These are phyloP conservation scores for Sideroxylon spinosum DNA, from an alignment of 179 eudicot species.

Conservation along the genomic window DNA sequence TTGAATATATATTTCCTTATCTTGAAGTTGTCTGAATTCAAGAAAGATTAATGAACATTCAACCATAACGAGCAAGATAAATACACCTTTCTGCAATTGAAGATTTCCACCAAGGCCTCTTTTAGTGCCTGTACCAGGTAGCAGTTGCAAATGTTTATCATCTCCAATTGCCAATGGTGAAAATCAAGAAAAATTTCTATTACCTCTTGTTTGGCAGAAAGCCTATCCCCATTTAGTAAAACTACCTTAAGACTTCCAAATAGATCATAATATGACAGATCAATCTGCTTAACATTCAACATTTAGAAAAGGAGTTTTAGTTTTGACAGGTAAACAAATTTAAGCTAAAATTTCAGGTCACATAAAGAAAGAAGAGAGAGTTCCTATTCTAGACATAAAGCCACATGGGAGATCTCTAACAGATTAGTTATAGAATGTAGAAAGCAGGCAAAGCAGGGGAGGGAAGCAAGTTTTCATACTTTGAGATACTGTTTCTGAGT, in stretches of 20 bases:
- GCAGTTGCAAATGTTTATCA: slow-evolving; percentile 9
- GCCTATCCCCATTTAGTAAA: slow-evolving; percentile 31
- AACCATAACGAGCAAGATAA: not conserved
- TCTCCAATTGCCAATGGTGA: slow-evolving; percentile 2
- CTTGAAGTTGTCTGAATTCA: not conserved
- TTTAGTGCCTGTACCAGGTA: slow-evolving; percentile 32
- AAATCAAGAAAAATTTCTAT: not conserved
- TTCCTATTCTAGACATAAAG: not conserved
- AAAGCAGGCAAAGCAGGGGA: not conserved
- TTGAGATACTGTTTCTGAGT: not conserved
- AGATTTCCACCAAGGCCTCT: slow-evolving; percentile 42
- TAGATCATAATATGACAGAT: slow-evolving; percentile 42
- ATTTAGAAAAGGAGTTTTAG: slow-evolving; percentile 6
- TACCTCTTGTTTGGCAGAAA: slow-evolving; percentile 47
- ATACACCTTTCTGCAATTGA: slow-evolving; percentile 36
- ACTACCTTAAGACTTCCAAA: slow-evolving; percentile 52
- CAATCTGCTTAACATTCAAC: slow-evolving; percentile 33
- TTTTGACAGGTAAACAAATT: not conserved
- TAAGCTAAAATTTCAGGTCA: not conserved
- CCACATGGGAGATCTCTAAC: not conserved
- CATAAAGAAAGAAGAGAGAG: not conserved
- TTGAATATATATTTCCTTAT: not conserved
- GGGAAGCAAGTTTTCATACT: not conserved
- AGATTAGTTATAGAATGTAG: not conserved
- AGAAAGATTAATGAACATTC: not conserved